Conservation (phyloP, 495 filamentous ascomycete genomes). For the Physcia stellaris region DNA sequence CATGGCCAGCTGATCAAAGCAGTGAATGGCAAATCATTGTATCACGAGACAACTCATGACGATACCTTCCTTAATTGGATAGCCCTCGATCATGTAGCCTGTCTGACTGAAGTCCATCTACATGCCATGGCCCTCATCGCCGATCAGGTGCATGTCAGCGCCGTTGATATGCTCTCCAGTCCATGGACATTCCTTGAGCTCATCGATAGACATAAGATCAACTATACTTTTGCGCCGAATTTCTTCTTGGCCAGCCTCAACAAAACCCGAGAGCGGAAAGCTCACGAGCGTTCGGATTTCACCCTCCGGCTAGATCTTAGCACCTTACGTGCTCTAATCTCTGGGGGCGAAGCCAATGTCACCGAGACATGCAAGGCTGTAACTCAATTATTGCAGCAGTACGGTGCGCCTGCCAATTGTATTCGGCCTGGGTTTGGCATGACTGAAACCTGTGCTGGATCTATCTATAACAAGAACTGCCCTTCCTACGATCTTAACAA, state of each 20-base stretch:
- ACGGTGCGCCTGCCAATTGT: slow-evolving; percentile 27
- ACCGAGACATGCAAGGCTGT: slow-evolving; percentile 18
- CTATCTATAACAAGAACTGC: slow-evolving; percentile 26
- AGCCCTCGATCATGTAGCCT: slow-evolving; percentile 39
- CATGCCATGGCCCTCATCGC: slow-evolving; percentile 25
- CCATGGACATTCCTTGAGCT: slow-evolving; percentile 30
- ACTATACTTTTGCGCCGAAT: slow-evolving; percentile 39
- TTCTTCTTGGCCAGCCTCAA: too few species aligned
- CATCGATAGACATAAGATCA: slow-evolving; percentile 27
- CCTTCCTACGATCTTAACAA: slow-evolving; percentile 22
- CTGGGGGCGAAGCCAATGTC: slow-evolving; percentile 30
- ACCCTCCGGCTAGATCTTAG: slow-evolving; percentile 8
- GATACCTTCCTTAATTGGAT: slow-evolving; percentile 37
- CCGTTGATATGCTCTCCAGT: slow-evolving; percentile 25
- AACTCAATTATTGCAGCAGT: slow-evolving; percentile 14
- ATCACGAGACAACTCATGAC: slow-evolving; percentile 1
- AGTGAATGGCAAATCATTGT: slow-evolving; percentile 25
- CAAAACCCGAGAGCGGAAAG: too few species aligned
- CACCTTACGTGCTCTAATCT: slow-evolving; percentile 17
- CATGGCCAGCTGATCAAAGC: slow-evolving; percentile 34
- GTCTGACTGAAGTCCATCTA: slow-evolving; percentile 36
- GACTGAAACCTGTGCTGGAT: slow-evolving; percentile 41
- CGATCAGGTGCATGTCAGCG: slow-evolving; percentile 33
- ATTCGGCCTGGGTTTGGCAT: slow-evolving; percentile 38
- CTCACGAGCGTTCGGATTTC: background rate